Percentiles rank a stretch among this genome's conserved stretches.
Conservation (phyloP, 106 monocot species). For the Iris macrosiphon region DNA sequence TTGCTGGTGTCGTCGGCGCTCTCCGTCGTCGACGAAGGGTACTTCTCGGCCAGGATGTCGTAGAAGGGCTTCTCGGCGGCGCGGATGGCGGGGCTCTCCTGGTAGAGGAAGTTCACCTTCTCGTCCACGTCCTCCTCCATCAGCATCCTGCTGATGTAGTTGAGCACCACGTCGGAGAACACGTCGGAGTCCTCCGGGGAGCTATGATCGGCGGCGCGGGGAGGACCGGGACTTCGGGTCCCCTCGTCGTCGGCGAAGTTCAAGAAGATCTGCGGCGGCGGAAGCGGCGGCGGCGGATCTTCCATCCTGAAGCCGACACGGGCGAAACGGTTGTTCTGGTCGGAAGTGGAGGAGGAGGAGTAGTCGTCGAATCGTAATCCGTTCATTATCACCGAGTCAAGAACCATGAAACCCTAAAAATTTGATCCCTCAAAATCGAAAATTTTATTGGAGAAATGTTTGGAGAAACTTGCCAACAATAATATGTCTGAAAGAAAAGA, state of each 20-base stretch:
- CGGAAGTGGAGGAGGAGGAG: slow-evolving; percentile 2
- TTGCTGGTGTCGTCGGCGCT: slow-evolving; percentile 6
- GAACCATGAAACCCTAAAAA: slow-evolving; percentile 21
- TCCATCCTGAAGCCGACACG: not conserved
- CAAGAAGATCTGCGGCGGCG: not conserved
- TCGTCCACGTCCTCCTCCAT: slow-evolving; percentile 93
- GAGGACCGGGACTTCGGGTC: not conserved
- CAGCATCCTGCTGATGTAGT: slow-evolving; percentile 68
- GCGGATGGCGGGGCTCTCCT: slow-evolving; percentile 38
- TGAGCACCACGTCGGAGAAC: slow-evolving; percentile 45
- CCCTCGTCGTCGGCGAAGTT: too few relatives aligned
- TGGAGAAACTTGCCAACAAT: too few relatives aligned
- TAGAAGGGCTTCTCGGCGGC: slow-evolving; percentile 85
- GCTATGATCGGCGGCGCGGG: not conserved
- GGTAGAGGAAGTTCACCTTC: slow-evolving; percentile 28
- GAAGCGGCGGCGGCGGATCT: not conserved
- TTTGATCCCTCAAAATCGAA: too few relatives aligned
- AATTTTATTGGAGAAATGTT: too few relatives aligned
- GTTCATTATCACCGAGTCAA: slow-evolving; percentile 7
- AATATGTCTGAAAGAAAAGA: too few relatives aligned
- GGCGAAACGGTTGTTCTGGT: not conserved
- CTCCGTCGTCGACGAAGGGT: slow-evolving; percentile 30
- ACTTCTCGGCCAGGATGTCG: slow-evolving; percentile 66
- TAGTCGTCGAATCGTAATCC: slow-evolving; percentile 11
- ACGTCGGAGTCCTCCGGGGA: slow-evolving; percentile 35